Conservation (phyloP, 2,329 filamentous ascomycete species). For the Eutypa lata region DNA sequence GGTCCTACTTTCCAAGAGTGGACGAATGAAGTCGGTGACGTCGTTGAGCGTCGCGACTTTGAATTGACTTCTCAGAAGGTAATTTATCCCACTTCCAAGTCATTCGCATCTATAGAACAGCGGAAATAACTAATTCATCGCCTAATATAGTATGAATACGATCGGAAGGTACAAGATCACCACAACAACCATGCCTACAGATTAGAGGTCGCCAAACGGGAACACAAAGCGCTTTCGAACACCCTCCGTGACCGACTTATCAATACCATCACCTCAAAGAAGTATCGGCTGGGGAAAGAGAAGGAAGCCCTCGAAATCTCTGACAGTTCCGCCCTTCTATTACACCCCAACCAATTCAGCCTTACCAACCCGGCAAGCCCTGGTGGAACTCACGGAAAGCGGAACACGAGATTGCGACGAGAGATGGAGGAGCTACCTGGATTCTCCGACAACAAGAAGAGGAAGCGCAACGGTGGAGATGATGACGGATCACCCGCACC, state of each 20-base stretch:
- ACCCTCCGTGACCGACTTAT: slow-evolving; percentile 66
- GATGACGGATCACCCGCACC: slow-evolving; percentile 63
- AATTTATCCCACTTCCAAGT: slow-evolving; percentile 20
- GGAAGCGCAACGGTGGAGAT: slow-evolving; percentile 57
- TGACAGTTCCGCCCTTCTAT: slow-evolving; percentile 61
- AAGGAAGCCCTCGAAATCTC: slow-evolving; percentile 67
- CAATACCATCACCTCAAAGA: slow-evolving; percentile 63
- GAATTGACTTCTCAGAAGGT: slow-evolving; percentile 81
- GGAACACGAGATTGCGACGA: slow-evolving; percentile 59
- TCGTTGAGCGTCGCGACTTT: slow-evolving; percentile 83
- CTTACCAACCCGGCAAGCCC: slow-evolving; percentile 63
- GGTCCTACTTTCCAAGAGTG: slow-evolving; percentile 85
- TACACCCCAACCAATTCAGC: slow-evolving; percentile 67
- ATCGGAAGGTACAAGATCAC: slow-evolving; percentile 58
- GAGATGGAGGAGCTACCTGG: slow-evolving; percentile 57
- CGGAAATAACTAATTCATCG: slow-evolving; percentile 14
- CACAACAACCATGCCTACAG: slow-evolving; percentile 60
- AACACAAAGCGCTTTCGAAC: slow-evolving; percentile 55
- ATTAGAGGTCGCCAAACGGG: slow-evolving; percentile 59
- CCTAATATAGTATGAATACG: slow-evolving; percentile 54
- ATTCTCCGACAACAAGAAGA: slow-evolving; percentile 57
- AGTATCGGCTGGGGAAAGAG: slow-evolving; percentile 61
- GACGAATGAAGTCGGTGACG: slow-evolving; percentile 80
- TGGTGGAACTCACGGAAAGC: slow-evolving; percentile 60
- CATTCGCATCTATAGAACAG: neutral